Percentiles rank a stretch among this genome's conserved stretches.
phyloP scores from a whole-genome alignment of 148 eudicot genomes.

The Talinum fruticosum region DNA sequence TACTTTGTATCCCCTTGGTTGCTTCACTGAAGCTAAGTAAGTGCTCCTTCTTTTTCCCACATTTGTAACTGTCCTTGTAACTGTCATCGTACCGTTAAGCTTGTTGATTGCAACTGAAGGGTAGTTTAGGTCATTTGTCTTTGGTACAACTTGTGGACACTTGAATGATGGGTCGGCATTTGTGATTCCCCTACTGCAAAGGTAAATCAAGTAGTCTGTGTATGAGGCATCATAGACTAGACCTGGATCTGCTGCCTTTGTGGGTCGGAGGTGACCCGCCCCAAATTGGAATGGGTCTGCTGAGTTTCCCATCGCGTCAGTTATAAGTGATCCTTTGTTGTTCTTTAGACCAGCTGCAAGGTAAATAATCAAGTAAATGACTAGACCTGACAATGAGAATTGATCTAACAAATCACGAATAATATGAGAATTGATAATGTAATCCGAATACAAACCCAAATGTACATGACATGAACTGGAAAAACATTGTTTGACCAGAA shows the following conservation, averaged over 20 bases:
- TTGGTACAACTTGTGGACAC: conserved; percentile 52
- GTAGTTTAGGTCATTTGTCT: conserved; percentile 49
- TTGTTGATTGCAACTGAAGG: conserved; percentile 68
- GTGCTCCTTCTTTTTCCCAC: conserved; percentile 47
- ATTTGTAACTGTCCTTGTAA: conserved; percentile 59
- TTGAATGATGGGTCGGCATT: conserved; percentile 40
- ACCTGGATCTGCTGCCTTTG: conserved; percentile 84
- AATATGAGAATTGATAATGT: no score
- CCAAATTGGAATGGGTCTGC: conserved; percentile 84
- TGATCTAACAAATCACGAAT: no score
- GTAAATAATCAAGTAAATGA: background rate
- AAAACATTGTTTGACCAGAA: no score
- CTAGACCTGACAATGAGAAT: background rate
- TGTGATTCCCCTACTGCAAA: conserved; percentile 46
- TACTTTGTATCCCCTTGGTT: conserved; percentile 57
- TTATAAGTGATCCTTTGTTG: conserved; percentile 49
- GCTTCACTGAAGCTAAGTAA: conserved; percentile 44
- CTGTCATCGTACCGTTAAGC: conserved; percentile 42
- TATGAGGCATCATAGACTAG: conserved; percentile 82
- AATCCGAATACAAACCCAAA: no score
- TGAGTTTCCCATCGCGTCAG: conserved; percentile 44
- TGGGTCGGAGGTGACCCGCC: conserved; percentile 75
- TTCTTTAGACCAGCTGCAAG: conserved; percentile 58
- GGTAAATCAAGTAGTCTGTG: conserved; percentile 64
- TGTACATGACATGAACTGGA: background rate